phyloP scores from a whole-genome alignment of 2,329 filamentous ascomycete genomes.

The Diaporthe velutina region DNA sequence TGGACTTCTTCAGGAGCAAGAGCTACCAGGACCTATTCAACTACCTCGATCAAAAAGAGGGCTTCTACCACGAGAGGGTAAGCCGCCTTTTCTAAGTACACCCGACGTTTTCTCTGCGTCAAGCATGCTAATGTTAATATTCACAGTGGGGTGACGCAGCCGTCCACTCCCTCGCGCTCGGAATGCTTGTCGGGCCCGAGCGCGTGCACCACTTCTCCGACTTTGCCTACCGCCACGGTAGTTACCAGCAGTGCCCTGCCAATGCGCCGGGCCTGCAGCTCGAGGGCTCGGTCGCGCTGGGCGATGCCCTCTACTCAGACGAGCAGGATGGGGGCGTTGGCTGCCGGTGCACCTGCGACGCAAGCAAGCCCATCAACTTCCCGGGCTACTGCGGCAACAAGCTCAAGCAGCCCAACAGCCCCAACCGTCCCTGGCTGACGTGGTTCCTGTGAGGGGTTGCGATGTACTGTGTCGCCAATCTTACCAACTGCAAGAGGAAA shows the following conservation, averaged over 20 bases:
- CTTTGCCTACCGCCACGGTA: slow-evolving; percentile 57
- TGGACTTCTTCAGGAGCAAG: slow-evolving; percentile 58
- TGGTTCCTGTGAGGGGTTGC: slow-evolving; percentile 46
- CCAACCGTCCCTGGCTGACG: slow-evolving; percentile 48
- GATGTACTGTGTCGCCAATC: not conserved
- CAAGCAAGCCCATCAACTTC: slow-evolving; percentile 49
- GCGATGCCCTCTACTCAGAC: slow-evolving; percentile 40
- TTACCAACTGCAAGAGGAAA: not conserved
- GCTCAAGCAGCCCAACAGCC: slow-evolving; percentile 52
- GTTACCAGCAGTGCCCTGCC: slow-evolving; percentile 49
- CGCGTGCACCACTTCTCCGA: slow-evolving; percentile 59
- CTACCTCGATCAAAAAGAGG: slow-evolving; percentile 55
- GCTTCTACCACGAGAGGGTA: slow-evolving; percentile 59
- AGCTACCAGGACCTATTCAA: slow-evolving; percentile 57
- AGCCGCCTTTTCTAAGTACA: slow-evolving; percentile 38
- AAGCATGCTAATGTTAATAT: slow-evolving; percentile 14
- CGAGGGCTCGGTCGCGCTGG: slow-evolving; percentile 48
- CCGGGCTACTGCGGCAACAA: slow-evolving; percentile 53
- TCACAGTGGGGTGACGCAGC: slow-evolving; percentile 59
- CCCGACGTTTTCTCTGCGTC: no score
- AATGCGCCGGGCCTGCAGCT: slow-evolving; percentile 55
- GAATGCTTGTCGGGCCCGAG: slow-evolving; percentile 54
- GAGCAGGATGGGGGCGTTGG: slow-evolving; percentile 51
- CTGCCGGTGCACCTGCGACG: slow-evolving; percentile 57
- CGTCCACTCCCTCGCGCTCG: slow-evolving; percentile 58